These are phyloP conservation scores for Coemansia sp. DNA, from an alignment of 192 early-diverging fungal genomes.

Conservation along the genomic window DNA sequence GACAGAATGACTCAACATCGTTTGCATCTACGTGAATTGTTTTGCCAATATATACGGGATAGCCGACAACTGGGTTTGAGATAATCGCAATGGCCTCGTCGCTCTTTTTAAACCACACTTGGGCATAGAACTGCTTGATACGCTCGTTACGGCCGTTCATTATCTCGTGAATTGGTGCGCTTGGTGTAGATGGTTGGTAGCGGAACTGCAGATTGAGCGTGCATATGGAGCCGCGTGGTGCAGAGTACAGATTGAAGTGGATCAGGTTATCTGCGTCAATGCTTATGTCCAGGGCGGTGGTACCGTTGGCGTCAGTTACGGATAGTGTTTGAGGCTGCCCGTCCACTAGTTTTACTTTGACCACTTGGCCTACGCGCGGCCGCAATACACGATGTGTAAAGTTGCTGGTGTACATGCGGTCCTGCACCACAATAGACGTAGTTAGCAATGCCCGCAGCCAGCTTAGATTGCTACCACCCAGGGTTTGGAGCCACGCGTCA, in stretches of 20 bases:
- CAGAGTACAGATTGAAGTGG: slow-evolving; percentile 61
- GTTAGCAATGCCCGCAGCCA: slow-evolving; percentile 88
- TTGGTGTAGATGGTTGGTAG: slow-evolving; percentile 75
- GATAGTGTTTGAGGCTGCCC: slow-evolving; percentile 38
- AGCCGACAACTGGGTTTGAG: not conserved
- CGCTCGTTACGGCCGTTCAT: slow-evolving; percentile 67
- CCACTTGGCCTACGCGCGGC: slow-evolving; percentile 61
- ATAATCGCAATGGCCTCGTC: slow-evolving; percentile 8
- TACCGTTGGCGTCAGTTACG: slow-evolving; percentile 4
- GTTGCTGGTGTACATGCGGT: slow-evolving; percentile 66
- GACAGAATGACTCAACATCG: slow-evolving; percentile 83
- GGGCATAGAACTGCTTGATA: slow-evolving; percentile 64
- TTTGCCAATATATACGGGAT: not conserved
- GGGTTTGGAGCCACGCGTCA: slow-evolving; percentile 49
- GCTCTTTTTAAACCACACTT: slow-evolving; percentile 29
- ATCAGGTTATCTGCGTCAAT: slow-evolving; percentile 55
- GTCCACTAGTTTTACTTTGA: slow-evolving; percentile 39
- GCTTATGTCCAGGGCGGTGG: slow-evolving; percentile 32
- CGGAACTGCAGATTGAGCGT: slow-evolving; percentile 79
- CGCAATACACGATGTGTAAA: slow-evolving; percentile 63
- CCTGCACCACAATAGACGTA: slow-evolving; percentile 75
- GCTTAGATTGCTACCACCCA: slow-evolving; percentile 69
- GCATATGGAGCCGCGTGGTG: slow-evolving; percentile 57
- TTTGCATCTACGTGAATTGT: slow-evolving; percentile 6
- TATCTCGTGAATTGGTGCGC: slow-evolving; percentile 75